These are phyloP conservation scores for Jatropha curcas DNA, from an alignment of 345 rosid genomes.

Conservation along the genomic window DNA sequence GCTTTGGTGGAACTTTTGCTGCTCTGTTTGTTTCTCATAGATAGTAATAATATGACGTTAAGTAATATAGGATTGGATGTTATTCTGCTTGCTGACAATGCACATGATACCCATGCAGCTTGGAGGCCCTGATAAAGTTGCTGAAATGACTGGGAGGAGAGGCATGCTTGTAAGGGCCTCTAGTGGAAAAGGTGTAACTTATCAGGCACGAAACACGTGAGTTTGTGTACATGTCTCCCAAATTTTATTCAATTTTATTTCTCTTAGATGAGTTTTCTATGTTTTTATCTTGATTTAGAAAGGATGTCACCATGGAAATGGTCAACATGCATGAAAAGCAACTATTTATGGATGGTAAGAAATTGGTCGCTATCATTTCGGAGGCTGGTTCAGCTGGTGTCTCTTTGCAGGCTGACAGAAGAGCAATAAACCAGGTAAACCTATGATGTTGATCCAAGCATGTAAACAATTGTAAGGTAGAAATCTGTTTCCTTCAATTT, in stretches of 20 bases:
- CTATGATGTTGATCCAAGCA: neutral
- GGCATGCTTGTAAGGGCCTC: conserved; percentile 99
- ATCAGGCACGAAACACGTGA: conserved; percentile 96
- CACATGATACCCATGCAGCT: conserved; percentile 54
- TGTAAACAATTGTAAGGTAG: neutral
- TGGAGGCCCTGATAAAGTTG: conserved; percentile 97
- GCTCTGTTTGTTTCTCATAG: conserved; percentile 1
- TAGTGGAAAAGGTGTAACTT: conserved; percentile 94
- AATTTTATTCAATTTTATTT: conserved; percentile 11
- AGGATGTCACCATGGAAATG: conserved; percentile 97
- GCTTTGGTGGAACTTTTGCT: neutral
- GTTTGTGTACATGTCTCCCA: conserved; percentile 28
- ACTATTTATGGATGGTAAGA: conserved; percentile 97
- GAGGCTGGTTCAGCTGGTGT: conserved; percentile 99
- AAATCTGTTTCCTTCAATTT: neutral
- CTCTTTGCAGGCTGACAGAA: conserved; percentile 96
- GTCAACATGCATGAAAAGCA: conserved; percentile 99
- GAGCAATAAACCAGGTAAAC: conserved; percentile 83
- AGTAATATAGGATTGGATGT: neutral
- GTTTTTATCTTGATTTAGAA: conserved; percentile 48
- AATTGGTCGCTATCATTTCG: conserved; percentile 87
- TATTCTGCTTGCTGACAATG: conserved; percentile 21
- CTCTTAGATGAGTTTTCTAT: conserved; percentile 19
- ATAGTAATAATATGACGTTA: neutral
- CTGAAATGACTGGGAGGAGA: conserved; percentile 98